Percentiles rank a stretch among this genome's conserved stretches.
Conservation (phyloP, 2,329 filamentous ascomycete genomes). For the Aspergillus sp. region DNA sequence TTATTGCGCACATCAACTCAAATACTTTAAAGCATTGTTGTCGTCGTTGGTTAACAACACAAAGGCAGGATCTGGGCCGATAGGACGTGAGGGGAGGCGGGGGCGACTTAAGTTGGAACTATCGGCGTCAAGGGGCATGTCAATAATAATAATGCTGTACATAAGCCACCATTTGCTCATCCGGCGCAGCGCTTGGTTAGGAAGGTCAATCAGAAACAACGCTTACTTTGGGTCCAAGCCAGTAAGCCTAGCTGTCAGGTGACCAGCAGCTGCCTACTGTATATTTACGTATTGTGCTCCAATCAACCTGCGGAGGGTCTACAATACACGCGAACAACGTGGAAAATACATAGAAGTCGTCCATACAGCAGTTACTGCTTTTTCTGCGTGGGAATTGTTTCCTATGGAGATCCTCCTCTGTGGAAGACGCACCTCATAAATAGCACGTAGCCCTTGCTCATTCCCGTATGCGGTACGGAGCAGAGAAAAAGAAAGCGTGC, state of each 20-base stretch:
- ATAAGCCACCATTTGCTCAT: slow-evolving; percentile 4
- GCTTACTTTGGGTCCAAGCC: too few relatives aligned
- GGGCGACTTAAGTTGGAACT: slow-evolving; percentile 1
- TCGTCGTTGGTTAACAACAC: not conserved
- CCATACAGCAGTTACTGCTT: not conserved
- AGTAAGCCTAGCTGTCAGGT: not conserved
- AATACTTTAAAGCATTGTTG: not conserved
- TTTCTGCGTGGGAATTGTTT: not conserved
- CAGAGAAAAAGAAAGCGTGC: slow-evolving; percentile 11
- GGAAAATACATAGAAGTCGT: too few relatives aligned
- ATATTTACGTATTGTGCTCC: too few relatives aligned
- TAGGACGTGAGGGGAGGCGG: slow-evolving; percentile 11
- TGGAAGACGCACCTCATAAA: not conserved
- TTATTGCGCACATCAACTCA: not conserved
- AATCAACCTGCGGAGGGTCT: not conserved
- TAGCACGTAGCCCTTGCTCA: not conserved
- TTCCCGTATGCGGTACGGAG: not conserved
- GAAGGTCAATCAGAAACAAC: not conserved
- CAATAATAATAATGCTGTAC: slow-evolving; percentile 4
- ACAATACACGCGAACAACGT: not conserved
- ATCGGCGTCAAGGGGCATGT: slow-evolving; percentile 14
- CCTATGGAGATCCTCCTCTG: not conserved
- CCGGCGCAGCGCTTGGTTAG: not conserved
- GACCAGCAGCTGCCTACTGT: not conserved
- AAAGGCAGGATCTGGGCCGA: slow-evolving; percentile 1